phyloP scores from a whole-genome alignment of 345 rosid genomes.

The Excoecaria agallocha region DNA sequence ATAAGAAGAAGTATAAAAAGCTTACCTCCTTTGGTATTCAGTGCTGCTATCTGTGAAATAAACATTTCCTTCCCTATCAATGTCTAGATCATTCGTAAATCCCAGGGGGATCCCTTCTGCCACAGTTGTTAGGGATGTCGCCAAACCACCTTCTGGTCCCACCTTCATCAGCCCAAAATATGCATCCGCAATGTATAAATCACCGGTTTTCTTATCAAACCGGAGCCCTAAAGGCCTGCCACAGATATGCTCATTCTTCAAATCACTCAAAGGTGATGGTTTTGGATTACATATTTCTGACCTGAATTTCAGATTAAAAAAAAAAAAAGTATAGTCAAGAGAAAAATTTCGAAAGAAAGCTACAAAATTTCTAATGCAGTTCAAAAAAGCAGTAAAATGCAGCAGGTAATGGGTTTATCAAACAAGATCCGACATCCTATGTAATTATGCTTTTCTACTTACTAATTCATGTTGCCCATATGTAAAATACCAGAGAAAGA shows the following conservation, averaged over 20 bases:
- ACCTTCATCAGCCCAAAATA: constrained; percentile 89
- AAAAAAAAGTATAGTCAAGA: neutral
- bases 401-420: neutral
- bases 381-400: neutral
- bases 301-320: constrained; percentile 38
- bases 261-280: constrained; percentile 55
- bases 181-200: constrained; percentile 89
- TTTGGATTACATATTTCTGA: constrained; percentile 70
- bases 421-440: neutral
- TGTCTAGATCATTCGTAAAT: constrained; percentile 88
- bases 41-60: constrained; percentile 93
- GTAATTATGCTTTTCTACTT: neutral
- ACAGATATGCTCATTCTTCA: constrained; percentile 84
- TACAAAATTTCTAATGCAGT: neutral
- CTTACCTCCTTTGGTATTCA: constrained; percentile 67
- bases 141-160: constrained; percentile 88
- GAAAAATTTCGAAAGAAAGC: neutral
- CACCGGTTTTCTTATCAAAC: constrained; percentile 73
- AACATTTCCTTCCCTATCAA: constrained; percentile 77
- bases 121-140: constrained; percentile 62
- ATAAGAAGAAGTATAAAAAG: constrained; percentile 2
- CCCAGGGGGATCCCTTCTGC: constrained; percentile 76
- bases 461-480: neutral
- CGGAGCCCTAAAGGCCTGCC: constrained; percentile 95
- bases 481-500: neutral